phyloP scores from a whole-genome alignment of 441 rosid species.

The Pelargonium australe region DNA sequence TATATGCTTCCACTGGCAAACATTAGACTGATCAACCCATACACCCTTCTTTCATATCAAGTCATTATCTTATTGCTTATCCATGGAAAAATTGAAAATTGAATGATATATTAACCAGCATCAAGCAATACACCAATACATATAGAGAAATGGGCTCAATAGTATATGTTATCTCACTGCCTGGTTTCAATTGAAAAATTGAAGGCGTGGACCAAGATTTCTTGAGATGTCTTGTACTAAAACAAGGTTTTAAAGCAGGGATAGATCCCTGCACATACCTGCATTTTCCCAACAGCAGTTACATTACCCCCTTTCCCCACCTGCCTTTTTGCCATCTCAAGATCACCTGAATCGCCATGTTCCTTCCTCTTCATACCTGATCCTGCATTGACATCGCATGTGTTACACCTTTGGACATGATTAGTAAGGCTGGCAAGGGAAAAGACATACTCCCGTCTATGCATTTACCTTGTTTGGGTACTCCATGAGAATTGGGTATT shows the following conservation, averaged over 20 bases:
- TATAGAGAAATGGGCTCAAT: no score
- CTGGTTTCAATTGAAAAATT: no score
- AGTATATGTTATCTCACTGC: no score
- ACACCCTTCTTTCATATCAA: no score
- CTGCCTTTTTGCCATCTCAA: conserved; percentile 32
- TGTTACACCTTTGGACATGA: conserved; percentile 6
- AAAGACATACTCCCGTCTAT: background rate
- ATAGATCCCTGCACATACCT: background rate
- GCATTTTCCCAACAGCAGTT: conserved; percentile 19
- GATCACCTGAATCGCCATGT: conserved; percentile 30
- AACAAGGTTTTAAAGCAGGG: background rate
- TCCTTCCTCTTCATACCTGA: conserved; percentile 51
- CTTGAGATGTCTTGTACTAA: background rate
- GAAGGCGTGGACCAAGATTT: background rate
- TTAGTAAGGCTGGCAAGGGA: conserved; percentile 6
- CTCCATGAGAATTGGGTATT: no score
- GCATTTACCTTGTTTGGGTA: conserved; percentile 26
- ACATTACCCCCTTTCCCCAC: conserved; percentile 23
- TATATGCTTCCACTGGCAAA: no score
- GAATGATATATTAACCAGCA: no score
- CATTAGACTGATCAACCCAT: no score
- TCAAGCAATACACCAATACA: no score
- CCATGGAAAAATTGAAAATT: no score
- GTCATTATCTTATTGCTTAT: no score
- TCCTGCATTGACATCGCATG: conserved; percentile 29